Percentiles rank a stretch among this genome's conserved stretches.
These are phyloP conservation scores for Citrullus colocynthis DNA, from an alignment of 306 rosid genomes.

Conservation along the genomic window DNA sequence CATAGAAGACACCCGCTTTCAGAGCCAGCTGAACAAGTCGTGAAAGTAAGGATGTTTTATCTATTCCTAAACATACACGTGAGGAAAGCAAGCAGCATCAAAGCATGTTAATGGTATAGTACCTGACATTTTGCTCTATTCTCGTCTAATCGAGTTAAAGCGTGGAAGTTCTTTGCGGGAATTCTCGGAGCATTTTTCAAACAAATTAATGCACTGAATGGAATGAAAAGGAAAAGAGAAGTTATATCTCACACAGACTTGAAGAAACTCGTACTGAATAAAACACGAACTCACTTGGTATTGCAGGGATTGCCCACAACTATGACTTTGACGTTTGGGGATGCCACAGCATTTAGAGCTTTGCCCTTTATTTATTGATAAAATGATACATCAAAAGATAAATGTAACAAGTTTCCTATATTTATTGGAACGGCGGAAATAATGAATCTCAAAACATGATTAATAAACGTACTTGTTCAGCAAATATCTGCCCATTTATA, in stretches of 20 bases:
- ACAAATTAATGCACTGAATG: constrained; percentile 76
- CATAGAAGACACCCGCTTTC: constrained; percentile 97
- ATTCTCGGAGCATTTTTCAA: constrained; percentile 96
- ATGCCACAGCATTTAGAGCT: constrained; percentile 81
- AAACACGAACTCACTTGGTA: constrained; percentile 51
- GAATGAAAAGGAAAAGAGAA: background rate
- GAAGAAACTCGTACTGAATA: background rate
- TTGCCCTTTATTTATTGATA: constrained; percentile 37
- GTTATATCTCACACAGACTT: background rate
- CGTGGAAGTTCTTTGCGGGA: constrained; percentile 87
- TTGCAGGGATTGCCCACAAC: constrained; percentile 98
- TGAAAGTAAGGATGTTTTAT: background rate
- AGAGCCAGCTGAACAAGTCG: constrained; percentile 60
- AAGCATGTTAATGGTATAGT: background rate
- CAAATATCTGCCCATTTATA: constrained; percentile 79
- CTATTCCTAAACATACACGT: background rate
- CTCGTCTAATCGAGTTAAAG: constrained; percentile 91
- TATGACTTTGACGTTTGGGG: constrained; percentile 74
- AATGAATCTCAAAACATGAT: background rate
- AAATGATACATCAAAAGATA: constrained; percentile 4
- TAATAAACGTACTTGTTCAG: constrained; percentile 49
- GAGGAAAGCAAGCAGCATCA: background rate
- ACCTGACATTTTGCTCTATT: constrained; percentile 99
- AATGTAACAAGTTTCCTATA: background rate
- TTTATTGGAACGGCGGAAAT: background rate